Evolutionary conservation across 1,139 yeast species (phyloP), one percentile per base, ranked within the genome.

Genomic region (Insectozyma bohioensis): DNA sequence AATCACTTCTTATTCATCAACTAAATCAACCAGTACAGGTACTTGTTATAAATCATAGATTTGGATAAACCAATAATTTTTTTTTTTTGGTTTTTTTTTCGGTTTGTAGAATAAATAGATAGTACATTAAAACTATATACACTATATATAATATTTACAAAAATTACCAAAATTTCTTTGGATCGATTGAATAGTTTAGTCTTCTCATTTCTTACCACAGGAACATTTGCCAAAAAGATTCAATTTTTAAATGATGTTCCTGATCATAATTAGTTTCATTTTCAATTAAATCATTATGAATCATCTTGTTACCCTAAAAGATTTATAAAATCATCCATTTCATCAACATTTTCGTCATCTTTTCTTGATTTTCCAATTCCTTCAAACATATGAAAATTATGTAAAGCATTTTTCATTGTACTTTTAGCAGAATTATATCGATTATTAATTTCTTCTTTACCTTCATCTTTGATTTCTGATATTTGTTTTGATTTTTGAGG

Each of bases 261-360:
- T 36, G 32, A 12, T 34, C 34, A 24, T 24, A 28, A 16, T 20
- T 12, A 12, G 13, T 30, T 20, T 17, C 30, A 10, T 24, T 30
- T 12, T 24, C 33, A 24, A 28, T 15, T 17, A 28, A 20, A 20
- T 14, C 12, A 12, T 14, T 19, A 24, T 33, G 33, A 20, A 15
- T 19, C 21, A 12, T 11, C 12, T 20, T 31, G 39, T 31, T 34
- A 42, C 29, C 46, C 44, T 24, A 42, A 35, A 34, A 42, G 37
- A 27, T 42, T 42, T 20, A 42, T 28, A 27, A 38, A 40, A 25
- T 42, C 44, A 22, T 41, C 42, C 40, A 39, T 39, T 16, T 31
- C 34, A 13, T 39, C 40, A 17, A 29, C 34, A 12, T 21, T 22
- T 12, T 27, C 30, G 10, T 34, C 37, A 1, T 31, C 24, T 28